A percentile compares a stretch with the other conserved stretches of the same genome.
These are phyloP conservation scores for Periconia digitata DNA, from an alignment of 2,329 filamentous ascomycete genomes.

Conservation along the genomic window DNA sequence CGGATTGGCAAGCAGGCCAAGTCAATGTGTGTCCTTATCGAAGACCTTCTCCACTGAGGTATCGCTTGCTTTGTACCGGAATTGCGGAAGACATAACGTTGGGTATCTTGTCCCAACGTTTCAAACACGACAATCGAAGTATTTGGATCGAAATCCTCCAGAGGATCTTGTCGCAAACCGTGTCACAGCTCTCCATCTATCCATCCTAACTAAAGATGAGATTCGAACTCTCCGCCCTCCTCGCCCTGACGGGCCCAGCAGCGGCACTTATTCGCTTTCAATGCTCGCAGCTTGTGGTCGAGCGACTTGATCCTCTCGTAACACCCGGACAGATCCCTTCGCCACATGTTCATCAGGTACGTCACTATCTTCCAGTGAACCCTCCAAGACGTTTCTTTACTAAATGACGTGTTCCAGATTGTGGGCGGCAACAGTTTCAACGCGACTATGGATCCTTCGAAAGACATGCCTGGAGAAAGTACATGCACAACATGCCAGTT, in stretches of 20 bases:
- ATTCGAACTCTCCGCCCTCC: neutral
- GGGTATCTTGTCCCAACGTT: neutral
- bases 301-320: constrained; percentile 28
- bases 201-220: neutral
- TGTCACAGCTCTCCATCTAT: too few species aligned
- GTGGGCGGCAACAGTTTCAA: constrained; percentile 28
- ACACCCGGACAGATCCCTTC: constrained; percentile 22
- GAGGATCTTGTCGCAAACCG: too few species aligned
- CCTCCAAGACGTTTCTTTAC: neutral
- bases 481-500: constrained; percentile 24
- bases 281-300: constrained; percentile 28
- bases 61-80: neutral
- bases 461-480: constrained; percentile 20
- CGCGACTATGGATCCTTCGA: constrained; percentile 13
- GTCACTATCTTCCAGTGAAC: neutral
- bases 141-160: too few species aligned
- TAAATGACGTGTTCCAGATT: constrained; percentile 3
- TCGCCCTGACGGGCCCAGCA: constrained; percentile 9
- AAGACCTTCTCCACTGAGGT: neutral
- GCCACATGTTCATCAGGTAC: constrained; percentile 25
- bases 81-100: neutral
- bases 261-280: constrained; percentile 23
- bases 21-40: neutral
- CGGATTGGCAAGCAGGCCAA: neutral
- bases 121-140: neutral